Percentiles rank a stretch among this genome's conserved stretches.
These are phyloP conservation scores for Carex pumila DNA, from an alignment of 176 grass and related monocot genomes.

Conservation along the genomic window DNA sequence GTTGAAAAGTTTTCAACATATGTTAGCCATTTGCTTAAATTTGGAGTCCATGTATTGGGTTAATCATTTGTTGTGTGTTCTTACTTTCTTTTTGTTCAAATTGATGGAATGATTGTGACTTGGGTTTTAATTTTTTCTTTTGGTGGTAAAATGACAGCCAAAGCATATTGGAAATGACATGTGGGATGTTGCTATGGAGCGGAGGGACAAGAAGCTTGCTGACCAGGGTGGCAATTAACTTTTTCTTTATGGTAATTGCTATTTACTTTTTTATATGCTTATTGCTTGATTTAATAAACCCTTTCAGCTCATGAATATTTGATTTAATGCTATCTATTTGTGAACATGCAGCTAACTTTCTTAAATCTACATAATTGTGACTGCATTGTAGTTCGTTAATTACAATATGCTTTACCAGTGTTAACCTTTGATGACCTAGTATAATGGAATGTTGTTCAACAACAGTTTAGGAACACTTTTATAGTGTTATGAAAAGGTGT, in stretches of 20 bases:
- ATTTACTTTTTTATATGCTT: not conserved
- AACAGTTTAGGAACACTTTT: not conserved
- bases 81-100: not conserved
- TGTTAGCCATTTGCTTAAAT: not conserved
- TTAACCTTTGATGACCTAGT: not conserved
- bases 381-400: not conserved
- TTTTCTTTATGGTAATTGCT: slow-evolving; percentile 13
- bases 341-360: not conserved
- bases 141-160: slow-evolving; percentile 48
- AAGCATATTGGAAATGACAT: slow-evolving; percentile 95
- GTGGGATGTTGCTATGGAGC: slow-evolving; percentile 97
- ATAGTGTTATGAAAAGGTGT: not conserved
- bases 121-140: not conserved
- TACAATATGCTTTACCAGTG: not conserved
- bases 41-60: not conserved
- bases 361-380: not conserved
- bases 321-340: not conserved
- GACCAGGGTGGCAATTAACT: slow-evolving; percentile 28
- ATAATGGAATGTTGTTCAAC: not conserved
- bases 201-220: slow-evolving; percentile 87
- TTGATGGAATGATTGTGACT: not conserved
- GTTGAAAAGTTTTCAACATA: not conserved
- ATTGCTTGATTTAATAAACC: not conserved
- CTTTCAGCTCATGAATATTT: not conserved
- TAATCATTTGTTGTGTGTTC: not conserved